A percentile compares a stretch with the other conserved stretches of the same genome.
phyloP scores from a whole-genome alignment of 2,329 filamentous ascomycete species.

The Peltaster fructicola region DNA sequence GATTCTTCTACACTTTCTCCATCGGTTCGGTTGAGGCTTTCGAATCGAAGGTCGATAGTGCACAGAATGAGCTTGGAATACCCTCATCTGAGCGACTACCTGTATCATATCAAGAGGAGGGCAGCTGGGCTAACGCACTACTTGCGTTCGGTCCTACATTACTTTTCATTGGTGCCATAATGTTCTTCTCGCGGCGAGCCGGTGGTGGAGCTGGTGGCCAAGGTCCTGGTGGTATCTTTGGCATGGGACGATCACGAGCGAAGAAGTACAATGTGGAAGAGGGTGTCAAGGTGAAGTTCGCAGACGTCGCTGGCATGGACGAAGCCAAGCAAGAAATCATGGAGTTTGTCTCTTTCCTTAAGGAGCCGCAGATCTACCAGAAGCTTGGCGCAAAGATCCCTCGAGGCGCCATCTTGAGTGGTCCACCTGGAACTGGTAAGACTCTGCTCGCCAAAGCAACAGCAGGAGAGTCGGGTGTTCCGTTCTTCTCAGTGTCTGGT shows the following conservation, averaged over 20 bases:
- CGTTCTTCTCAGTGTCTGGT: conserved; percentile 95
- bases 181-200: conserved; percentile 63
- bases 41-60: conserved; percentile 71
- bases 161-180: conserved; percentile 65
- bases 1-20: conserved; percentile 79
- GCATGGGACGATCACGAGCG: conserved; percentile 86
- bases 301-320: conserved; percentile 93
- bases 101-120: conserved; percentile 68
- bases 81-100: conserved; percentile 80
- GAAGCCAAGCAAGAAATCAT: conserved; percentile 97
- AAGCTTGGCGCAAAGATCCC: conserved; percentile 94
- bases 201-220: conserved; percentile 44
- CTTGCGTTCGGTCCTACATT: conserved; percentile 75
- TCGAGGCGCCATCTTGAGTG: conserved; percentile 85
- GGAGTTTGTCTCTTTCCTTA: conserved; percentile 96
- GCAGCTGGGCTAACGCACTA: conserved; percentile 52
- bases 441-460: conserved; percentile 94
- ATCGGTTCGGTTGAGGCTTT: conserved; percentile 92
- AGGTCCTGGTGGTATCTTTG: conserved; percentile 65
- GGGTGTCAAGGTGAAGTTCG: conserved; percentile 90
- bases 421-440: conserved; percentile 97
- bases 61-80: conserved; percentile 74
- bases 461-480: conserved; percentile 87
- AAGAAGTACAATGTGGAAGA: conserved; percentile 97
- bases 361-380: conserved; percentile 83